These are phyloP conservation scores for thale cress (Arabidopsis thaliana) DNA, from an alignment of 345 rosid species.

Conservation along the genomic window TAIR10.1 NC_003070.9:12983001-12983500, in stretches of 20 bases:
- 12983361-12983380: not conserved
- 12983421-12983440: conserved; percentile 57
- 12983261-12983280: conserved; percentile 63
- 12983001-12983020: not conserved
- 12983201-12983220: conserved; percentile 59
- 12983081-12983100: no score
- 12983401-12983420: conserved; percentile 50
- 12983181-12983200: conserved; percentile 63
- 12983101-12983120: no score
- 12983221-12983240: conserved; percentile 58
- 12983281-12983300: conserved; percentile 65
- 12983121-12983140: no score
- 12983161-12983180: not conserved
- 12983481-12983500: conserved; percentile 8
- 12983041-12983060: not conserved
- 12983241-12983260: conserved; percentile 68
- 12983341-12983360: not conserved
- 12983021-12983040: not conserved
- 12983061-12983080: no score
- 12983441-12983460: conserved; percentile 46
- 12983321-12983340: not conserved
- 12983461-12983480: conserved; percentile 52
- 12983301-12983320: conserved; percentile 59
- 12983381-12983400: not conserved
- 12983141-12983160: no score